Percentiles rank a stretch among this genome's conserved stretches.
Evolutionary conservation across 306 rosid genomes (phyloP).

Genomic region (Castanea mollissima): DNA sequence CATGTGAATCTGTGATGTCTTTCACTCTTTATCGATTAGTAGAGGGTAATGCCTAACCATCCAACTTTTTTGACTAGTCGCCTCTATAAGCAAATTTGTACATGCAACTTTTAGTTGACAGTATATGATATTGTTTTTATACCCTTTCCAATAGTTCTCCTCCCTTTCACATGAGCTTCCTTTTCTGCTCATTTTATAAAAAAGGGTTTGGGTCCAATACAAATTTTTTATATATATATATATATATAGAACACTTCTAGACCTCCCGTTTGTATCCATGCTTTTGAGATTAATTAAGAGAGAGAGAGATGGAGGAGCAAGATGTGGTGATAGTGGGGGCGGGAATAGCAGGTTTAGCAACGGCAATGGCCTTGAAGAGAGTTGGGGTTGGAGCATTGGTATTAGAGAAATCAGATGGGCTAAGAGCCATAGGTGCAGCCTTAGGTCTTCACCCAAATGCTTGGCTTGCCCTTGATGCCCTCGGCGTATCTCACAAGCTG

Average conservation of each 20-base stretch:
- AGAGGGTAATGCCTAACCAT: too few species aligned
- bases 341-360: conserved; percentile 17
- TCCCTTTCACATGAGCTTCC: too few species aligned
- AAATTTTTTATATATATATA: not conserved
- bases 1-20: too few species aligned
- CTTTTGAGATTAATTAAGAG: not conserved
- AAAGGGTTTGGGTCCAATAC: not conserved
- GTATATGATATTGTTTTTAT: too few species aligned
- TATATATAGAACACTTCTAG: not conserved
- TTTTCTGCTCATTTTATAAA: too few species aligned
- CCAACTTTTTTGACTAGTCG: too few species aligned
- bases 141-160: too few species aligned
- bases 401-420: not conserved
- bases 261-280: not conserved
- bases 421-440: not conserved
- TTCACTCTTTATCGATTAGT: too few species aligned
- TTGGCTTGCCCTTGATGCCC: conserved; percentile 19
- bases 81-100: too few species aligned
- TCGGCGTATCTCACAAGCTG: conserved; percentile 9
- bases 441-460: conserved; percentile 13
- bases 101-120: too few species aligned
- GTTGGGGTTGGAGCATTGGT: conserved; percentile 16
- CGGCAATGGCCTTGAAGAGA: conserved; percentile 16
- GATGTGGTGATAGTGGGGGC: conserved; percentile 1
- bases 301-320: not conserved